Base-by-base conservation (phyloP, 192 early-diverging fungal species). In the Radiomyces spectabilis region DNA sequence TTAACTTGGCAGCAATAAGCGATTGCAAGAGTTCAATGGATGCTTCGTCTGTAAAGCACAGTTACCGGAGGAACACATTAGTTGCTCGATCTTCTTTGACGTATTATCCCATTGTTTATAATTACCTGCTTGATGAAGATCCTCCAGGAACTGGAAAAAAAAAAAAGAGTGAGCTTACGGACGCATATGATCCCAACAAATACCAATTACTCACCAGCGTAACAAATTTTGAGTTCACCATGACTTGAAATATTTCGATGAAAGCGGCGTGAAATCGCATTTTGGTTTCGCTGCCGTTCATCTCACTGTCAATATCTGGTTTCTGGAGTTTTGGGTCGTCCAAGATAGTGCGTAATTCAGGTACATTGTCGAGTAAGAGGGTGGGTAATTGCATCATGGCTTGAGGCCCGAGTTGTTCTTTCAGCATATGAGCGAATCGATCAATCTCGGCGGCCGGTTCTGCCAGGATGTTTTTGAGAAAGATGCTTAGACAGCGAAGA, bases 61-160 rank as follows among this genome's bases (percentile, higher is more conserved):
- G 43, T 43, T 30, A 53, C 22, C 4, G 12, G 13, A 32, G 57
- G n/a, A 16, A 44, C 7, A 22, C 5, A n/a, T 26, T n/a, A 22
- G 16, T 44, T 12, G 5, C 24, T 5, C 21, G 42, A n/a, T n/a
- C n/a, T n/a, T n/a, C n/a, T n/a, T n/a, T n/a, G n/a, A n/a, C n/a
- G n/a, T n/a, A n/a, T n/a, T n/a, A n/a, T n/a, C n/a, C n/a, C n/a
- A n/a, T n/a, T 8, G 22, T 30, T 49, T 5, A 18, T 39, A 13
- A 25, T n/a, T 57, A 65, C 63, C 63, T 51, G 63, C 63, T 65
- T 65, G 63, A 43, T 65, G 63, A 15, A 65, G 43, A 58, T 65
- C 63, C 48, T 65, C 63, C 41, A 65, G 35, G 46, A 65, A 65
- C 63, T 65, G 29, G 29, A 37, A 32, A 10, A 30, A 21, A 35